These are phyloP conservation scores for Pleurotus tuber-regium DNA, from an alignment of 768 basidiomycete genomes.

Conservation along the genomic window DNA sequence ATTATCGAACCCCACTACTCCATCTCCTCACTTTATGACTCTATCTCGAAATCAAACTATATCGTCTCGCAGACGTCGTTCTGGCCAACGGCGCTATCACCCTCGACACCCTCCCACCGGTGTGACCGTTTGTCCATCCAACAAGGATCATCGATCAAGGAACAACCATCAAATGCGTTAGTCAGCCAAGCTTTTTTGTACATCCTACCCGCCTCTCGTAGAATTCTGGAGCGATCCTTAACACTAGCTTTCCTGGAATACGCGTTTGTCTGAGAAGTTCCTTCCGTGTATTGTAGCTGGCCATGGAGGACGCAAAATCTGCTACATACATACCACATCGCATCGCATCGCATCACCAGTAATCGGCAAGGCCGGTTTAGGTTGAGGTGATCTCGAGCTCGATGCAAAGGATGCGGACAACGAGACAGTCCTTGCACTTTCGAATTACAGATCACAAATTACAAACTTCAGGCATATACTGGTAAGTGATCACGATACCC, in stretches of 20 bases:
- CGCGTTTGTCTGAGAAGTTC: conserved; percentile 60
- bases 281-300: conserved; percentile 57
- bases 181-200: too few species aligned
- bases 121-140: background rate
- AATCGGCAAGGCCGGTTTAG: conserved; percentile 55
- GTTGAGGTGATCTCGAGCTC: too few species aligned
- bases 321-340: too few species aligned
- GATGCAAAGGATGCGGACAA: conserved; percentile 73
- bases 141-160: too few species aligned
- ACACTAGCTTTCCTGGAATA: conserved; percentile 31
- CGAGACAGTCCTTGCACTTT: conserved; percentile 64
- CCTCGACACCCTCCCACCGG: conserved; percentile 58
- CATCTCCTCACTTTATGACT: conserved; percentile 64
- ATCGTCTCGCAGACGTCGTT: conserved; percentile 64
- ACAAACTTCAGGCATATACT: too few species aligned
- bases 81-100: conserved; percentile 60
- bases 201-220: too few species aligned
- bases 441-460: too few species aligned
- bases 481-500: too few species aligned
- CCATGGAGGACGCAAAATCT: conserved; percentile 69
- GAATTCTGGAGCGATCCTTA: too few species aligned
- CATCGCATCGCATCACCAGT: conserved; percentile 60
- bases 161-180: too few species aligned
- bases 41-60: conserved; percentile 68
- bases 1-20: conserved; percentile 60